These are phyloP conservation scores for Candida cerambycidarum DNA, from an alignment of 805 yeast genomes.

Conservation along the genomic window DNA sequence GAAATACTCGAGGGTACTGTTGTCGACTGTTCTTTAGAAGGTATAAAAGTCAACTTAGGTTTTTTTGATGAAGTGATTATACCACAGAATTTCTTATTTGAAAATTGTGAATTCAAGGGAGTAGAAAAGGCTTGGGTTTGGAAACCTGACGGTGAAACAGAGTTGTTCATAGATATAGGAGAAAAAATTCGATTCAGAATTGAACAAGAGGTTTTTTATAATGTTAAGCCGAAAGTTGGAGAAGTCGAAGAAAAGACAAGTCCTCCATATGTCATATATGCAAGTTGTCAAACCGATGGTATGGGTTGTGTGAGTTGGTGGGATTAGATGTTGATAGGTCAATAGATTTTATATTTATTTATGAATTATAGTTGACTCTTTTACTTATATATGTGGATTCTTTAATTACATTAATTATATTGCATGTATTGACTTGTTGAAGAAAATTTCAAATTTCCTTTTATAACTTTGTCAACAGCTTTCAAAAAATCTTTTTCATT, in stretches of 20 bases:
- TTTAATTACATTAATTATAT: slow-evolving; percentile 75
- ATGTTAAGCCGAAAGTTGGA: slow-evolving; percentile 69
- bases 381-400: not conserved
- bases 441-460: slow-evolving; percentile 97
- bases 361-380: slow-evolving; percentile 5
- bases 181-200: slow-evolving; percentile 90
- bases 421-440: slow-evolving; percentile 98
- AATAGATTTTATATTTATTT: slow-evolving; percentile 5
- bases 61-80: slow-evolving; percentile 91
- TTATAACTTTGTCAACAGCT: slow-evolving; percentile 97
- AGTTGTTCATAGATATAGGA: slow-evolving; percentile 81
- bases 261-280: slow-evolving; percentile 84
- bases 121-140: slow-evolving; percentile 96
- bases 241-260: slow-evolving; percentile 42
- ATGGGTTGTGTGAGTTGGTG: slow-evolving; percentile 98
- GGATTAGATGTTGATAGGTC: slow-evolving; percentile 48
- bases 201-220: slow-evolving; percentile 83
- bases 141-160: slow-evolving; percentile 69
- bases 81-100: slow-evolving; percentile 81
- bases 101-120: slow-evolving; percentile 62
- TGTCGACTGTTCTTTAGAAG: slow-evolving; percentile 81
- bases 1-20: slow-evolving; percentile 94
- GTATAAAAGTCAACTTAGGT: slow-evolving; percentile 79
- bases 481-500: slow-evolving; percentile 96
- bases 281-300: slow-evolving; percentile 93